phyloP scores from a whole-genome alignment of 345 rosid species.

The Eucalyptus victrix region DNA sequence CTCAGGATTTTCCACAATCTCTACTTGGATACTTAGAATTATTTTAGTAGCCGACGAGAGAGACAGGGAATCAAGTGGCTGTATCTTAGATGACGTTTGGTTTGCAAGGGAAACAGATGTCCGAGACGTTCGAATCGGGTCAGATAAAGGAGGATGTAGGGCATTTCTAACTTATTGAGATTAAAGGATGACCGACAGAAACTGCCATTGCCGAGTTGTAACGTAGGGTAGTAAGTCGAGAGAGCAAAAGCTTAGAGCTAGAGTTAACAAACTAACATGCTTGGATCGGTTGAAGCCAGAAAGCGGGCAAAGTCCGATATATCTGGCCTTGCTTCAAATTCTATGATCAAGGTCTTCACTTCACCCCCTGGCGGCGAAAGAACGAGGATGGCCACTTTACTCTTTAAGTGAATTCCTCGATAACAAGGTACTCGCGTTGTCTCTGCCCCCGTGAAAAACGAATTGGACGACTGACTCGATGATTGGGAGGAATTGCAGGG shows the following conservation, averaged over 20 bases:
- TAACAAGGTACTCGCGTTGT: not conserved
- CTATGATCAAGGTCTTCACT: not conserved
- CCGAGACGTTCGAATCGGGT: not conserved
- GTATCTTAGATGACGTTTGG: not conserved
- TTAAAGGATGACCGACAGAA: not conserved
- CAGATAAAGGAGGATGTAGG: not conserved
- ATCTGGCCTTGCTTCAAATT: not conserved
- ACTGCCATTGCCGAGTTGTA: not conserved
- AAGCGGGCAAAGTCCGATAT: not conserved
- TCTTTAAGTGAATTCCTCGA: not conserved
- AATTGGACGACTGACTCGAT: not conserved
- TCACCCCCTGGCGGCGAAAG: not conserved
- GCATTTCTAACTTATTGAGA: not conserved
- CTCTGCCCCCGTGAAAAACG: not conserved
- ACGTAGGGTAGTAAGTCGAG: not conserved
- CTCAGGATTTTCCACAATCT: not conserved
- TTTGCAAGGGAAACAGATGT: not conserved
- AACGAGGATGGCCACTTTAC: not conserved
- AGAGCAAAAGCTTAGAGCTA: not conserved
- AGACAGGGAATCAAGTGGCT: not conserved
- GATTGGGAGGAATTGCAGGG: not conserved
- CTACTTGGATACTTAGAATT: not conserved
- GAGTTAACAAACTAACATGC: not conserved
- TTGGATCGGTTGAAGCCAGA: not conserved
- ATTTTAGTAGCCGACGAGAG: not conserved